These are phyloP conservation scores for Colletotrichum spinosum DNA, from an alignment of 2,329 filamentous ascomycete species.

Conservation along the genomic window DNA sequence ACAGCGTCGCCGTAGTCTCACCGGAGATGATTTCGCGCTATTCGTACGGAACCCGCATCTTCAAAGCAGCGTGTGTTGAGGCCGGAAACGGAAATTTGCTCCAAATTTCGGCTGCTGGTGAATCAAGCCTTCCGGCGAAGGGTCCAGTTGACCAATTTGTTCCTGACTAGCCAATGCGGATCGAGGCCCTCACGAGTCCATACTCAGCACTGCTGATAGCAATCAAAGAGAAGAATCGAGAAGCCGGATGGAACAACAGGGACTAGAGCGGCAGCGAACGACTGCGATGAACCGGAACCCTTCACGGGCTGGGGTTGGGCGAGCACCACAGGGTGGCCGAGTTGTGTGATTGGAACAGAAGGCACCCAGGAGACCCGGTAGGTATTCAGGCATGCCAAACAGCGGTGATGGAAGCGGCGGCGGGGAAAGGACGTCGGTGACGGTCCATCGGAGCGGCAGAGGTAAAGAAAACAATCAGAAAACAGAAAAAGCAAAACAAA, in stretches of 20 bases:
- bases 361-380: conserved; percentile 8
- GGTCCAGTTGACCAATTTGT: neutral
- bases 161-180: conserved; percentile 9
- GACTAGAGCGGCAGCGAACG: conserved; percentile 9
- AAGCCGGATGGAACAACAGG: conserved; percentile 1
- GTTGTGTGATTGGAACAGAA: conserved; percentile 16
- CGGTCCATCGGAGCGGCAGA: conserved; percentile 22
- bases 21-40: neutral
- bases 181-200: neutral
- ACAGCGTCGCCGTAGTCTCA: conserved; percentile 2
- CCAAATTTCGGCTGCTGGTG: conserved; percentile 12
- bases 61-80: conserved; percentile 17
- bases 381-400: conserved; percentile 8
- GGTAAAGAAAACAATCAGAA: conserved; percentile 5
- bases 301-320: neutral
- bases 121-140: too few species aligned
- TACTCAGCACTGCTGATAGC: conserved; percentile 9
- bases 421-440: conserved; percentile 20
- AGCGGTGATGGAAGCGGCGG: conserved; percentile 35
- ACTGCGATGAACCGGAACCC: neutral
- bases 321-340: neutral
- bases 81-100: conserved; percentile 3
- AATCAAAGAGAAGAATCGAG: conserved; percentile 14
- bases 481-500: conserved; percentile 11
- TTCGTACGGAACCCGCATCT: conserved; percentile 14